Evolutionary conservation across 2,329 filamentous ascomycete genomes (phyloP), one percentile per base, ranked within the genome.

Genomic region (Xylariaceae sp.): DNA sequence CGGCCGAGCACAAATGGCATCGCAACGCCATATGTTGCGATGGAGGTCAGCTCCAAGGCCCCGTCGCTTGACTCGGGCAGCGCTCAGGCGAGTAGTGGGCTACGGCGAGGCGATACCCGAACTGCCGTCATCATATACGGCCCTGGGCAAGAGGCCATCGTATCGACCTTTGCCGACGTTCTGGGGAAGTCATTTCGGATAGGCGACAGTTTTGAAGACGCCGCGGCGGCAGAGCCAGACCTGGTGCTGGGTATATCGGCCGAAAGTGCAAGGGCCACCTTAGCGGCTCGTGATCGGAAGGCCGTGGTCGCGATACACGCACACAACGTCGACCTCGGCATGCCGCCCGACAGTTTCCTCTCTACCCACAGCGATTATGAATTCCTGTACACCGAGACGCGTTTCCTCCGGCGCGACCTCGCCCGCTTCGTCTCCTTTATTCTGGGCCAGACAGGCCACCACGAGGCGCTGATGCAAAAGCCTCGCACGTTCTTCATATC

Each of bases 401-500:
- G 82, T 1, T 86, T 85, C 59, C 80, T 83, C 46, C 78, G 86
- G 18, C 74, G 85, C 40, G 85, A 92, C 56, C 67, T 92, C 31
- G 78, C 85, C 8, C 77, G 87, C 26, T 92, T 89, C 56, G 74
- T 88, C 17, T 85, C 85, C 5, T 82, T 92, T 56, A 81, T 84
- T 5, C 67, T 92, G 17, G 87, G 87, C 8, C 86, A 92, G 64
- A 81, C 83, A 48, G 82, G 78, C 54, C 83, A 84, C 40, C 85
- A 94, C 57, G 80, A 84, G 51, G 81, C 85, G 40, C 67, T 94
- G 27, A 81, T 83, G 68, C 78, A 81, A 35, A 92, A 92, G 57
- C 73, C 78, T 28, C 75, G 86, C 54, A 92, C 86, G 0, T 89
- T 85, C 51, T 81, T 92, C 55, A 88, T 94, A 49, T 92, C 87